Conservation (phyloP, 176 grass and related monocot species). For the Rhynchospora pubera region DNA sequence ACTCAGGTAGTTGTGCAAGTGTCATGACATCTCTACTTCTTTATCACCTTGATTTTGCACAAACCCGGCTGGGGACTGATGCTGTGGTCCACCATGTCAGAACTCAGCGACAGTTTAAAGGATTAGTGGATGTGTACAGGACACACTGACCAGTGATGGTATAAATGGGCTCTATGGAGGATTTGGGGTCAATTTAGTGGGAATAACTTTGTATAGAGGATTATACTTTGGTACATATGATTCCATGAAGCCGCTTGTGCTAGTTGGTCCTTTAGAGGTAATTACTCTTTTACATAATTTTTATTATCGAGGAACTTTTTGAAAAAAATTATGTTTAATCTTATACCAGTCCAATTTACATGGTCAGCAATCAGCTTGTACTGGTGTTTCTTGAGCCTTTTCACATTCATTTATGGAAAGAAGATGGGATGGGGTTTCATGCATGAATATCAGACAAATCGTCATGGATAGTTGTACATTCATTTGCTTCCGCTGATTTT, state of each 20-base stretch:
- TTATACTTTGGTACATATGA: slow-evolving; percentile 92
- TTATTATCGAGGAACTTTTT: background rate
- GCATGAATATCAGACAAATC: background rate
- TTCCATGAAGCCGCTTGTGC: slow-evolving; percentile 67
- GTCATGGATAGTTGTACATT: background rate
- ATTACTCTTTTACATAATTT: slow-evolving; percentile 9
- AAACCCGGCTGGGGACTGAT: slow-evolving; percentile 73
- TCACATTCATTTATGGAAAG: background rate
- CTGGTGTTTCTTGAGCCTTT: background rate
- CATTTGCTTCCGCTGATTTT: background rate
- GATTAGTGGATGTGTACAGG: slow-evolving; percentile 72
- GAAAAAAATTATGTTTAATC: background rate
- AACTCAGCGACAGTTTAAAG: slow-evolving; percentile 55
- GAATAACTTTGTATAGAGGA: slow-evolving; percentile 79
- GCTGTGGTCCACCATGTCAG: slow-evolving; percentile 42
- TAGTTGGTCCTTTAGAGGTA: slow-evolving; percentile 84
- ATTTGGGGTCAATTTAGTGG: slow-evolving; percentile 71
- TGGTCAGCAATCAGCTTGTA: background rate
- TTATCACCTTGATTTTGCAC: slow-evolving; percentile 88
- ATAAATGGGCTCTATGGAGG: slow-evolving; percentile 74
- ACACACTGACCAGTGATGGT: slow-evolving; percentile 60
- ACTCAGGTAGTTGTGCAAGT: slow-evolving; percentile 75
- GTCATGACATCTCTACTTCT: slow-evolving; percentile 66
- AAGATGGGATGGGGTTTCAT: background rate
- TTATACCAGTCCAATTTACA: background rate